Conservation (phyloP, 495 filamentous ascomycete species). For the Penicillium argentinense region DNA sequence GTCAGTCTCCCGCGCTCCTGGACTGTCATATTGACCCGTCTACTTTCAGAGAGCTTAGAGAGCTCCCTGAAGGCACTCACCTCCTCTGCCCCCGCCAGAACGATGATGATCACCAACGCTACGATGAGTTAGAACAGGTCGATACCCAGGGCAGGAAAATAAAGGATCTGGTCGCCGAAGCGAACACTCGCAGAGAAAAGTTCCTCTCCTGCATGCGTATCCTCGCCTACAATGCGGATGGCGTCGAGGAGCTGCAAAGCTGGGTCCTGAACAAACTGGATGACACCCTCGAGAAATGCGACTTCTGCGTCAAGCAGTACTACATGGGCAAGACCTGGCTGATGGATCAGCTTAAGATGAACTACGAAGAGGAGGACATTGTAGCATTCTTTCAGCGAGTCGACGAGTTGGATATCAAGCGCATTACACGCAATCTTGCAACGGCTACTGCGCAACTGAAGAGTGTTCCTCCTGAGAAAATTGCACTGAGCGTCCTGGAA, state of each 20-base stretch:
- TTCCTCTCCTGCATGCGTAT: slow-evolving; percentile 65
- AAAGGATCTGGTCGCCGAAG: slow-evolving; percentile 43
- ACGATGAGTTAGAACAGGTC: slow-evolving; percentile 45
- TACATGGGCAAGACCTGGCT: slow-evolving; percentile 68
- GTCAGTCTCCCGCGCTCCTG: not conserved
- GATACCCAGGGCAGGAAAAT: slow-evolving; percentile 32
- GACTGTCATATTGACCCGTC: slow-evolving; percentile 5
- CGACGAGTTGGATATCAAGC: slow-evolving; percentile 58
- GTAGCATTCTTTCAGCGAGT: slow-evolving; percentile 52
- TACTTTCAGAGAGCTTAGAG: slow-evolving; percentile 36
- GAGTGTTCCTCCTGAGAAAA: slow-evolving; percentile 45
- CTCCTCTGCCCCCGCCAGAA: slow-evolving; percentile 49
- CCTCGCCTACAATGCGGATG: slow-evolving; percentile 62
- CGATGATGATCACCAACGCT: slow-evolving; percentile 52
- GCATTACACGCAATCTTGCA: slow-evolving; percentile 59
- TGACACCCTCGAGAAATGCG: slow-evolving; percentile 64
- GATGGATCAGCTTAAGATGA: slow-evolving; percentile 56
- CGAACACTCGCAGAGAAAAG: slow-evolving; percentile 54
- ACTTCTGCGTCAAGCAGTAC: slow-evolving; percentile 77
- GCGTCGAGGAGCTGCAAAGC: slow-evolving; percentile 56
- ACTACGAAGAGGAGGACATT: slow-evolving; percentile 65
- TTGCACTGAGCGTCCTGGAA: slow-evolving; percentile 49
- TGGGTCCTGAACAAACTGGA: slow-evolving; percentile 58
- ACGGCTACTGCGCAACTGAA: slow-evolving; percentile 48
- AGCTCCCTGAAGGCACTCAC: slow-evolving; percentile 47